Evolutionary conservation across 495 filamentous ascomycete genomes (phyloP), one percentile per base, ranked within the genome.

Genomic region (Podospora pseudocomata): DNA sequence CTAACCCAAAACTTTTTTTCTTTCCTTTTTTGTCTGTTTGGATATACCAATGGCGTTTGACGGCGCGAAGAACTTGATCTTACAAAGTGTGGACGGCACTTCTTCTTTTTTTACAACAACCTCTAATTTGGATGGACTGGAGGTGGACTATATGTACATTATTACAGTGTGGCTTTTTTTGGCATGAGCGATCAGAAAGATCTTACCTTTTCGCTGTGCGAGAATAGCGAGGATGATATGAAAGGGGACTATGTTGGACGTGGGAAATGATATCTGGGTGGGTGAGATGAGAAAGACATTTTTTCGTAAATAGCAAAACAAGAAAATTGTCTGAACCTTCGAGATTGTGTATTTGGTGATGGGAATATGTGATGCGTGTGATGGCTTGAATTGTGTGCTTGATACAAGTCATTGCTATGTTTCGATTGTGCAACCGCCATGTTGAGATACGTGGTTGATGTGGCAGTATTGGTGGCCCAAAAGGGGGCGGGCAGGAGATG

Each of bases 21-120:
- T 63, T 72, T 60, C 59, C 59, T 69, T 59, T 60, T 56, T 63
- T 65, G 61, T 69, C 62, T 67, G 19, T 68, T 63, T 65, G 66
- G 68, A 66, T 68, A 69, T 73, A 72, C 73, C 68, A 76, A 64
- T 65, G 74, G 74, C 72, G 74, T 76, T 76, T 76, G 67, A 44
- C 23, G 67, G 60, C 49, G 60, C 64, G 44, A 55, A 67, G 60
- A 68, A 65, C 55, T 53, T 32, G 30, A 15, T 64, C n/a, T 39
- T n/a, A 53, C 30, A 23, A n/a, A 39, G 59, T 23, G 27, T 63
- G 28, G 61, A 32, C 32, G 55, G 55, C 55, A 58, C 55, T 58
- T 4, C 0, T 23, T 26, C 18, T 58, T 32, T 32, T 32, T 32
- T 32, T 32, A 32, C 30, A 32, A 20, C n/a, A 19, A 58, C 55